phyloP scores from a whole-genome alignment of 345 rosid genomes.

The Streptanthus diversifolius region DNA sequence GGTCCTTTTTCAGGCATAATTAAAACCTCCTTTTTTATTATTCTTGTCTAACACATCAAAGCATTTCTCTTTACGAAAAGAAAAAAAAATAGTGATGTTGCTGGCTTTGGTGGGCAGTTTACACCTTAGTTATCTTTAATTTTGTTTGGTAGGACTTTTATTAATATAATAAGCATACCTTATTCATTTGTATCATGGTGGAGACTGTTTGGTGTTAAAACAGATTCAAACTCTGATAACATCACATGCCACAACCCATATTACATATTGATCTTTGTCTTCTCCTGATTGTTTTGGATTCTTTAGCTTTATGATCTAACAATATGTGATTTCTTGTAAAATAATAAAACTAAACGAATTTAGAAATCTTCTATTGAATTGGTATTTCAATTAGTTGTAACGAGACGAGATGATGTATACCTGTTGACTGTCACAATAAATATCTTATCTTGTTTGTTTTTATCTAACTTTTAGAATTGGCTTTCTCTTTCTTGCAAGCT shows the following conservation, averaged over 20 bases:
- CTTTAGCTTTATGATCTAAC: conserved; percentile 20
- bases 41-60: background rate
- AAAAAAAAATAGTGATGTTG: conserved; percentile 19
- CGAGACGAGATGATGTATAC: conserved; percentile 15
- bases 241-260: conserved; percentile 27
- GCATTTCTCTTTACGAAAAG: conserved; percentile 8
- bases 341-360: background rate
- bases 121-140: conserved; percentile 16
- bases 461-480: background rate
- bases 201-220: conserved; percentile 8
- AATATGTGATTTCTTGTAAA: background rate
- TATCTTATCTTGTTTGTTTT: conserved; percentile 27
- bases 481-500: conserved; percentile 36
- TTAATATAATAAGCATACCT: conserved; percentile 8
- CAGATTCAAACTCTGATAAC: conserved; percentile 17
- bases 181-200: conserved; percentile 20
- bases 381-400: conserved; percentile 2
- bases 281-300: conserved; percentile 29
- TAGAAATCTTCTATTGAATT: conserved; percentile 14
- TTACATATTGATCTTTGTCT: conserved; percentile 29
- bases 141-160: conserved; percentile 19
- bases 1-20: background rate
- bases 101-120: conserved; percentile 28
- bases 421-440: conserved; percentile 23
- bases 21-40: background rate